Base-by-base conservation (phyloP, 192 early-diverging fungal species). In the Nowakowskiella sp. region DNA sequence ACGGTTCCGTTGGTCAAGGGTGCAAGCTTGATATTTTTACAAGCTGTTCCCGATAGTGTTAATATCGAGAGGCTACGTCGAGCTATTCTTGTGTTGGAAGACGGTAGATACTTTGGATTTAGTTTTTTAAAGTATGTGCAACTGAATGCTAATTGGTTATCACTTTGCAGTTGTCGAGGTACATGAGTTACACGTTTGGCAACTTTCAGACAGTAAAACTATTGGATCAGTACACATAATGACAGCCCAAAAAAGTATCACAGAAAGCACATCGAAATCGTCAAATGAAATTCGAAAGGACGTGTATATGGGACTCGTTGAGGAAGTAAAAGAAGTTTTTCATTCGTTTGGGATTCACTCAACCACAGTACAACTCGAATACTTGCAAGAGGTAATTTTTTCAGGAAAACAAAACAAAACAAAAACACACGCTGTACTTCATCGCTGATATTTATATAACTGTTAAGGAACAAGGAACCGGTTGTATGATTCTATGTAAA, bases 171-270 rank as follows among this genome's bases (percentile, higher is more conserved):
- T 95, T 3, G 31, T 84, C 1, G 85, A 78, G 8, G 71, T 93
- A 36, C 92, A 96, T 55, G 92, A 96, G 52, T 55, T 96, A 19
- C 92, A 96, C 60, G 84, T 96, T 24, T 96, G 91, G 90, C 83
- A 89, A 63, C 65, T 95, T 55, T 87, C 84, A 25, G 86, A 91
- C 47, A 84, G 77, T 49, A 88, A 92, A 55, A 74, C 73, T 47
- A 75, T 93, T 27, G 86, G 85, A 0, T 87, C 85, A 0, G 78
- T 90, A n/a, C 92, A 96, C 61, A 76, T 92, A 1, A 61, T 81
- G 13, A 65, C 91, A 7, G 60, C 66, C 13, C 73, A 72, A n/a
- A n/a, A n/a, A n/a, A n/a, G n/a, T 9, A 76, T 74, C 29, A 53
- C 65, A 45, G 26, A 58, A 24, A 57, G 9, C 36, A 31, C 50